Conservation (phyloP, 1,139 yeast genomes). For the Pichia kudriavzevii region DNA sequence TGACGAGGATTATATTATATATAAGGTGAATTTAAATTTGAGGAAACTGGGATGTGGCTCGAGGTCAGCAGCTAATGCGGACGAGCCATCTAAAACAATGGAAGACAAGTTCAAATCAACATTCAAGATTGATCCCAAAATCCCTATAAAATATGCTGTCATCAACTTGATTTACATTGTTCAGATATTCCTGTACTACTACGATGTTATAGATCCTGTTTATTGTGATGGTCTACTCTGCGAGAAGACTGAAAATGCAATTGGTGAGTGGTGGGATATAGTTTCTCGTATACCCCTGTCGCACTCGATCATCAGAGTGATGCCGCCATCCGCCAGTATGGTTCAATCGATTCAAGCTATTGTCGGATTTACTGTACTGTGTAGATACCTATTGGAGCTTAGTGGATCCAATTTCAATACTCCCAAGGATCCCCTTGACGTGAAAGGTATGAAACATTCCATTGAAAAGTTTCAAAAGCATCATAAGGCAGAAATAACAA, state of each 20-base stretch:
- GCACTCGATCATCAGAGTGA: constrained; percentile 29
- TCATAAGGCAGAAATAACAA: constrained; percentile 15
- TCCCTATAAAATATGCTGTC: constrained; percentile 61
- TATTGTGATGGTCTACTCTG: constrained; percentile 83
- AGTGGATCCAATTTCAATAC: constrained; percentile 58
- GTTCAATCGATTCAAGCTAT: constrained; percentile 35
- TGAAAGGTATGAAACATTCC: constrained; percentile 52
- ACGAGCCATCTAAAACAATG: constrained; percentile 66
- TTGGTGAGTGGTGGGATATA: constrained; percentile 73
- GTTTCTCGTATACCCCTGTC: constrained; percentile 42
- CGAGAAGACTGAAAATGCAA: constrained; percentile 64
- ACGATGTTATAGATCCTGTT: constrained; percentile 59
- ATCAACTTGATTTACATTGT: constrained; percentile 65
- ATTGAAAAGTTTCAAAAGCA: constrained; percentile 68
- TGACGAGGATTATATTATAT: constrained; percentile 42
- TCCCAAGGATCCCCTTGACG: constrained; percentile 84
- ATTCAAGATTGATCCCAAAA: constrained; percentile 48
- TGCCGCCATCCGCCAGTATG: constrained; percentile 29
- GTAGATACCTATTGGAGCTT: constrained; percentile 59
- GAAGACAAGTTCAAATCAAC: constrained; percentile 78
- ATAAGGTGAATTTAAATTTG: constrained; percentile 68
- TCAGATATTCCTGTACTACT: constrained; percentile 73
- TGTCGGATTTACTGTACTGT: constrained; percentile 60
- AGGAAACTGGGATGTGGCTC: constrained; percentile 79
- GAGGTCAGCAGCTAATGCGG: constrained; percentile 63